Conservation (phyloP, 1,139 yeast genomes). For the Yamadazyma atlantica region DNA sequence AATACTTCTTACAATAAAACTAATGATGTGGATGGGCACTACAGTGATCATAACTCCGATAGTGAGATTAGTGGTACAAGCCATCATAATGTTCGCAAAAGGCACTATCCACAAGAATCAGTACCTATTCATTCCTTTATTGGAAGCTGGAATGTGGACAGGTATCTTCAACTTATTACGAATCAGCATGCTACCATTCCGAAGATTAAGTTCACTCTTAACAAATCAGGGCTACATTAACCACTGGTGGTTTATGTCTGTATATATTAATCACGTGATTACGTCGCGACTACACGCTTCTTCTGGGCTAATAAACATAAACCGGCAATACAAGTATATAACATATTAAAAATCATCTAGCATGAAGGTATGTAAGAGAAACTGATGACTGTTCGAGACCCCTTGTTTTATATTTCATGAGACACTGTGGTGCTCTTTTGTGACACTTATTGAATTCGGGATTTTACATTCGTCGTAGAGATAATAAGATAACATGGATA, state of each 20-base stretch:
- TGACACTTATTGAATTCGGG: too few species aligned
- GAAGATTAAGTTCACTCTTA: not conserved
- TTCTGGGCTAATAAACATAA: not conserved
- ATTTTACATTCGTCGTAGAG: too few species aligned
- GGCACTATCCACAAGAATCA: not conserved
- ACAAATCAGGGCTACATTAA: not conserved
- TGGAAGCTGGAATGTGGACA: not conserved
- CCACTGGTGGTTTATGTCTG: not conserved
- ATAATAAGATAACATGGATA: conserved; percentile 2
- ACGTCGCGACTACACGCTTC: conserved; percentile 1
- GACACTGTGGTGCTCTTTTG: not conserved
- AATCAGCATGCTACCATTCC: not conserved
- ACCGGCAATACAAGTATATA: not conserved
- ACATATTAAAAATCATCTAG: not conserved
- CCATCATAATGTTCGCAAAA: not conserved
- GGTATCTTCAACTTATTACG: not conserved
- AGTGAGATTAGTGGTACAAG: too few species aligned
- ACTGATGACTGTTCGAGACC: too few species aligned
- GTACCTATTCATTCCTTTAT: not conserved
- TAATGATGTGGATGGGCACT: not conserved
- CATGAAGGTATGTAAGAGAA: conserved; percentile 1
- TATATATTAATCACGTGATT: not conserved
- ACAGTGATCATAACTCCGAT: too few species aligned
- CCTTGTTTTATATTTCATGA: not conserved
- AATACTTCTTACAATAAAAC: too few species aligned